phyloP scores from a whole-genome alignment of 2,329 filamentous ascomycete species.

The Orbilia javanica region DNA sequence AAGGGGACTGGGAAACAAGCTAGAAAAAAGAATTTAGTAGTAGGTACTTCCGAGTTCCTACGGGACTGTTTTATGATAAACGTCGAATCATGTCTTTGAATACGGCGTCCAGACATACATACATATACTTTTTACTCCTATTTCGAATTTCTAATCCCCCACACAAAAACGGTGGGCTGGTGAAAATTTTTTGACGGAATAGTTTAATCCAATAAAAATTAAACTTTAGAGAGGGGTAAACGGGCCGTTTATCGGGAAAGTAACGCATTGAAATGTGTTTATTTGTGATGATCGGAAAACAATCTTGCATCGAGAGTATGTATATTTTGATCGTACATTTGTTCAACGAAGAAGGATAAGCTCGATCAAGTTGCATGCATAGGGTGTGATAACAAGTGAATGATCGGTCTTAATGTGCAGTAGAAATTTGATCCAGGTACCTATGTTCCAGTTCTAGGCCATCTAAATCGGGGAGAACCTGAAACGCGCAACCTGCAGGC shows the following conservation, averaged over 20 bases:
- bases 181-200: too few species aligned
- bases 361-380: not conserved
- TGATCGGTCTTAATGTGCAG: not conserved
- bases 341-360: not conserved
- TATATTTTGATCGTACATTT: not conserved
- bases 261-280: not conserved
- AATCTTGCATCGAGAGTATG: constrained; percentile 12
- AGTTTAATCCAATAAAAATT: not conserved
- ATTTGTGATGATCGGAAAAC: constrained; percentile 5
- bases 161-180: constrained; percentile 1
- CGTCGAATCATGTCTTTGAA: not conserved
- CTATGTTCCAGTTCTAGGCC: not conserved
- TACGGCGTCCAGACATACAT: not conserved
- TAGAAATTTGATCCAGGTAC: not conserved
- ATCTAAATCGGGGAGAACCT: not conserved
- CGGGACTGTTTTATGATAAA: constrained; percentile 6
- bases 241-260: not conserved
- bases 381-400: not conserved
- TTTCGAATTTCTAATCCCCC: not conserved
- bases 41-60: not conserved
- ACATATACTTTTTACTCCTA: not conserved
- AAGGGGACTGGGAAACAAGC: not conserved
- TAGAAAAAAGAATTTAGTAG: not conserved
- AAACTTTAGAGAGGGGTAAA: not conserved
- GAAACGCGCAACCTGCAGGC: not conserved